Conservation (phyloP, 2,329 filamentous ascomycete genomes). For the Colletotrichum ledebouriae region DNA sequence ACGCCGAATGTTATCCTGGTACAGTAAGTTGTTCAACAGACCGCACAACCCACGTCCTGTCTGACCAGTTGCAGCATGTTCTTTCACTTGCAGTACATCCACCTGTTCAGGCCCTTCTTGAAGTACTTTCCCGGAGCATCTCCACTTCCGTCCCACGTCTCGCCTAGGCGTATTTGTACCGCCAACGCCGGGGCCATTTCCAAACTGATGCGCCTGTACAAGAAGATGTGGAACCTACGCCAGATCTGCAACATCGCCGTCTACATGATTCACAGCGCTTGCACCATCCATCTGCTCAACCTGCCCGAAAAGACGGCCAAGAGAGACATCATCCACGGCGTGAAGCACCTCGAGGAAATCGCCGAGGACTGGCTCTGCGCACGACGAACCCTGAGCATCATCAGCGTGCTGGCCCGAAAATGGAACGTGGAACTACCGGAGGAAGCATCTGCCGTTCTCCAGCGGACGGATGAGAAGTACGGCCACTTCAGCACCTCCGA, state of each 20-base stretch:
- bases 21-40: slow-evolving; percentile 76
- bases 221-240: slow-evolving; percentile 88
- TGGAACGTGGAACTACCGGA: slow-evolving; percentile 91
- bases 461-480: slow-evolving; percentile 83
- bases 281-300: slow-evolving; percentile 94
- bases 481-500: slow-evolving; percentile 77
- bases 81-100: slow-evolving; percentile 94
- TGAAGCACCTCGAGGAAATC: slow-evolving; percentile 95
- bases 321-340: slow-evolving; percentile 89
- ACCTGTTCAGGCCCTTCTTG: slow-evolving; percentile 94
- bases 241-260: slow-evolving; percentile 98
- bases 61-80: slow-evolving; percentile 81
- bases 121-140: slow-evolving; percentile 88
- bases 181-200: slow-evolving; percentile 91
- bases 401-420: slow-evolving; percentile 87
- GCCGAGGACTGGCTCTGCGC: slow-evolving; percentile 95
- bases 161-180: slow-evolving; percentile 90
- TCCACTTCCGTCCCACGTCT: slow-evolving; percentile 87
- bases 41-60: not conserved
- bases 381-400: slow-evolving; percentile 84
- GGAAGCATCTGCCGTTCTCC: slow-evolving; percentile 82
- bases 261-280: slow-evolving; percentile 94
- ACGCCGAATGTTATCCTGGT: slow-evolving; percentile 83
- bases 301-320: slow-evolving; percentile 91
- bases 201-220: slow-evolving; percentile 94